phyloP scores from a whole-genome alignment of 2,329 filamentous ascomycete genomes.

The Aspergillus brasiliensis region DNA sequence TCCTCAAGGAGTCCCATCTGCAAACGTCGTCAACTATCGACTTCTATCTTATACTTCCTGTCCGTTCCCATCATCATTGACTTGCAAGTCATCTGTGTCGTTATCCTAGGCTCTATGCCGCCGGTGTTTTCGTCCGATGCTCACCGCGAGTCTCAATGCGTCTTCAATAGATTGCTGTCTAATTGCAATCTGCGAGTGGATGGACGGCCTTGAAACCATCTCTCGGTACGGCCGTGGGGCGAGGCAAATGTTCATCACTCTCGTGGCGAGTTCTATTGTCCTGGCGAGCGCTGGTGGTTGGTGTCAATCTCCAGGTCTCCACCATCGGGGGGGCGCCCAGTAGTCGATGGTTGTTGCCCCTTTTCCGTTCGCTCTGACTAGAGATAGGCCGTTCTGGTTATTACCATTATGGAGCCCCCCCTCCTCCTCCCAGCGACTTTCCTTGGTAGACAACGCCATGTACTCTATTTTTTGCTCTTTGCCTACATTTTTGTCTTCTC shows the following conservation, averaged over 20 bases:
- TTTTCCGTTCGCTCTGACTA: conserved; percentile 17
- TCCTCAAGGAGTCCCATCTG: neutral
- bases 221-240: conserved; percentile 15
- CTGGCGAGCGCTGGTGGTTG: conserved; percentile 12
- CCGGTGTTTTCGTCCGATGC: too few relatives aligned
- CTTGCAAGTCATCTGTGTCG: neutral
- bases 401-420: neutral
- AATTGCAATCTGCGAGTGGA: conserved; percentile 5
- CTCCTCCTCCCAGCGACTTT: neutral
- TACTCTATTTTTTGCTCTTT: conserved; percentile 1
- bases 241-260: conserved; percentile 19
- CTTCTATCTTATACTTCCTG: neutral
- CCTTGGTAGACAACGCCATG: neutral
- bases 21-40: neutral
- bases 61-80: neutral
- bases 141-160: too few relatives aligned
- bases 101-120: neutral
- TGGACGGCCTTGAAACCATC: conserved; percentile 9
- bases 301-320: conserved; percentile 21
- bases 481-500: neutral
- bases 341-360: conserved; percentile 18
- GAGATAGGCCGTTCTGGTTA: neutral
- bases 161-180: neutral
- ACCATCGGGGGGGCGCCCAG: conserved; percentile 1
- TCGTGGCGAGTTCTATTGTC: conserved; percentile 13